Conservation (phyloP, 2,329 filamentous ascomycete genomes). For the Verticillium dahliae region DNA sequence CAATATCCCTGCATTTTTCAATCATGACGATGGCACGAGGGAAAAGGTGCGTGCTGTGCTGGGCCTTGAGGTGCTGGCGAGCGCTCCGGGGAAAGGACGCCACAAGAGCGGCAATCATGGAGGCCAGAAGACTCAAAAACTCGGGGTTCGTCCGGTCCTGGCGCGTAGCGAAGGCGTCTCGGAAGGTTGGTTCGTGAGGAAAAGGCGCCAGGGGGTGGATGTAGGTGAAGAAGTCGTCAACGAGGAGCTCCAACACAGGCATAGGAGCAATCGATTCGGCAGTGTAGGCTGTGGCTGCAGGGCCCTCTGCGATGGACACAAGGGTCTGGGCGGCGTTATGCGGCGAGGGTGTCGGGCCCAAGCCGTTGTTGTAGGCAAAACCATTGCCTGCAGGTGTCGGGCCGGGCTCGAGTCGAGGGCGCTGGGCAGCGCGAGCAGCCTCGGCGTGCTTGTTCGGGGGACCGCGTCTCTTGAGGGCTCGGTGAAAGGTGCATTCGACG, state of each 20-base stretch:
- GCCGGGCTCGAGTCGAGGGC: slow-evolving; percentile 29
- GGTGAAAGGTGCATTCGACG: slow-evolving; percentile 51
- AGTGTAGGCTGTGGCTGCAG: slow-evolving; percentile 34
- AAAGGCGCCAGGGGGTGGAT: slow-evolving; percentile 73
- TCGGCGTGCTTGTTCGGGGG: slow-evolving; percentile 55
- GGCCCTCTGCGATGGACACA: slow-evolving; percentile 34
- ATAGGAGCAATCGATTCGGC: slow-evolving; percentile 67
- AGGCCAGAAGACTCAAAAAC: slow-evolving; percentile 65
- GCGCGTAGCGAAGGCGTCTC: slow-evolving; percentile 58
- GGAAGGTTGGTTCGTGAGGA: slow-evolving; percentile 72
- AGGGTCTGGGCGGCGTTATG: slow-evolving; percentile 43
- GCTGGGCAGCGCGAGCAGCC: slow-evolving; percentile 47
- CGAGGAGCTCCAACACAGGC: slow-evolving; percentile 59
- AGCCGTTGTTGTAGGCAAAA: slow-evolving; percentile 9
- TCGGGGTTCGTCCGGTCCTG: slow-evolving; percentile 60
- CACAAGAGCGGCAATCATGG: slow-evolving; percentile 69
- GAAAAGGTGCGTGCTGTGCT: slow-evolving; percentile 58
- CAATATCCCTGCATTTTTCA: slow-evolving; percentile 63
- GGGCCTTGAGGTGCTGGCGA: slow-evolving; percentile 60
- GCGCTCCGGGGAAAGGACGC: slow-evolving; percentile 71
- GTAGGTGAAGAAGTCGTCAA: slow-evolving; percentile 80
- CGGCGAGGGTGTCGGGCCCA: slow-evolving; percentile 28
- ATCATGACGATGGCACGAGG: slow-evolving; percentile 64
- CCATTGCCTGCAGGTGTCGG: not conserved
- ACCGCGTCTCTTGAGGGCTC: slow-evolving; percentile 51